Evolutionary conservation across 1,284 basidiomycete genomes (phyloP).

Genomic region (Trichosporon asahii): DNA sequence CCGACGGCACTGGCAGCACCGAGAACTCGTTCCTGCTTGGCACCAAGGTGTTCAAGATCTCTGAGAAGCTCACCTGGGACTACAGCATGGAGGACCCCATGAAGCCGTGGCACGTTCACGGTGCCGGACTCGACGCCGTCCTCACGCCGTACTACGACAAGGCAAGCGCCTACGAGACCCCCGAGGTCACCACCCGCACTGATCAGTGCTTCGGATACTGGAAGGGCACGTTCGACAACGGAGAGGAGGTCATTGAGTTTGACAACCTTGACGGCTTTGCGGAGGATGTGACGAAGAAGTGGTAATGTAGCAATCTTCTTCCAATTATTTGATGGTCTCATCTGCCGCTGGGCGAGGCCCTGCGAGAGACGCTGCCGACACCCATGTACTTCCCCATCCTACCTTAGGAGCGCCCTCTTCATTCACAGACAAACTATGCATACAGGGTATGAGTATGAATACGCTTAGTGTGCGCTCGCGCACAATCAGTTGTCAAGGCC

Average conservation of each 20-base stretch:
- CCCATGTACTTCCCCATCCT: no score
- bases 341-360: no score
- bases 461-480: background rate
- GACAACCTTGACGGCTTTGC: slow-evolving; percentile 18
- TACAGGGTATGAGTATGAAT: background rate
- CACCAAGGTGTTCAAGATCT: slow-evolving; percentile 19
- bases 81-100: slow-evolving; percentile 16
- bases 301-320: background rate
- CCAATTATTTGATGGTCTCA: no score
- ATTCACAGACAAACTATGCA: background rate
- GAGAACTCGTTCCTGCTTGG: slow-evolving; percentile 19
- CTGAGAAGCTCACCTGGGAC: slow-evolving; percentile 14
- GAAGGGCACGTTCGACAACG: slow-evolving; percentile 19
- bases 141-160: slow-evolving; percentile 20
- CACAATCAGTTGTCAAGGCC: background rate
- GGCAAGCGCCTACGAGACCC: background rate
- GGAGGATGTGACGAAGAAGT: slow-evolving; percentile 17
- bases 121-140: slow-evolving; percentile 19
- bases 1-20: slow-evolving; percentile 20
- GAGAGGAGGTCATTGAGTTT: slow-evolving; percentile 18
- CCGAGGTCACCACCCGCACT: slow-evolving; percentile 4
- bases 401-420: no score
- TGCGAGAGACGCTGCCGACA: no score
- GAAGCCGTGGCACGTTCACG: slow-evolving; percentile 16
- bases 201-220: slow-evolving; percentile 21